These are phyloP conservation scores for Przewalskia tangutica DNA, from an alignment of 257 asterid species.

Conservation along the genomic window DNA sequence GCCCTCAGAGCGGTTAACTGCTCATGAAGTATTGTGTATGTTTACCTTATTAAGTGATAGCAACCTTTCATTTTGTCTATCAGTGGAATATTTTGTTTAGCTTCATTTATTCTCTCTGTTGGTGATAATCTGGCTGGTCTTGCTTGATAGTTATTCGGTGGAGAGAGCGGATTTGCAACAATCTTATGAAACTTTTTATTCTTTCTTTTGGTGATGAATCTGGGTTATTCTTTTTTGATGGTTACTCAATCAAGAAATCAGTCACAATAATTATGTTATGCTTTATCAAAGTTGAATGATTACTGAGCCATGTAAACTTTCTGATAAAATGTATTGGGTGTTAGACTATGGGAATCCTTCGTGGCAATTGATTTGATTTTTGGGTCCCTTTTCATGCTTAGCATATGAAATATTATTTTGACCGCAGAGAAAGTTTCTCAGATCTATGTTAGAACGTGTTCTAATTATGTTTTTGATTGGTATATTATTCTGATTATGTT, in stretches of 20 bases:
- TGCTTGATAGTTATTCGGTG: neutral
- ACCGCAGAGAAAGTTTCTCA: neutral
- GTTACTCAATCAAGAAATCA: neutral
- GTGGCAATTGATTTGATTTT: neutral
- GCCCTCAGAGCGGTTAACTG: neutral
- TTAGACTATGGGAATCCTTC: neutral
- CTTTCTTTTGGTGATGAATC: neutral
- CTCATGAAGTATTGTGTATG: conserved; percentile 9
- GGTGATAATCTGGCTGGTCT: neutral
- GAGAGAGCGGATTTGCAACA: neutral
- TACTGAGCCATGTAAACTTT: neutral
- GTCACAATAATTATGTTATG: neutral
- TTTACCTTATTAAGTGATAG: neutral
- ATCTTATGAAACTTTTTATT: neutral
- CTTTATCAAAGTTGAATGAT: neutral
- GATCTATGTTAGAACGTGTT: neutral
- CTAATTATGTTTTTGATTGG: neutral
- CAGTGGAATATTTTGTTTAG: neutral
- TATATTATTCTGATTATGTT: neutral
- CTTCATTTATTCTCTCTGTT: neutral
- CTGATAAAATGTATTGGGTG: neutral
- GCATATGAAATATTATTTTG: too few species aligned
- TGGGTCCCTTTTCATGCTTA: neutral
- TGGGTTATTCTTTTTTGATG: neutral
- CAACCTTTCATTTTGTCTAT: neutral